These are phyloP conservation scores for Hyaloscypha variabilis DNA, from an alignment of 495 filamentous ascomycete genomes.

Conservation along the genomic window DNA sequence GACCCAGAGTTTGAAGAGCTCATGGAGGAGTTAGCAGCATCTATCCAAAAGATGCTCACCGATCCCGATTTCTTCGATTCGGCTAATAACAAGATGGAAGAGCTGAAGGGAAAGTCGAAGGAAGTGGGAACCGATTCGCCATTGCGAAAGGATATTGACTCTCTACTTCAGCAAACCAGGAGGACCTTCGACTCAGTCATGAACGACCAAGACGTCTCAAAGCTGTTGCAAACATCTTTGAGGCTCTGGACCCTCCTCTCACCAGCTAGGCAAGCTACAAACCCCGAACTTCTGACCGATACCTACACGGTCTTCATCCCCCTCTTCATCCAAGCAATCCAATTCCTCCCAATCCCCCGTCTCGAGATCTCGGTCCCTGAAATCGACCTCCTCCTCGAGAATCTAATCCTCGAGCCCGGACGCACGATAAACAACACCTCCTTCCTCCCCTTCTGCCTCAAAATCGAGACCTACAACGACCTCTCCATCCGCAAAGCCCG, in stretches of 20 bases:
- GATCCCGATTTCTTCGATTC: slow-evolving; percentile 83
- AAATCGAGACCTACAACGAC: slow-evolving; percentile 81
- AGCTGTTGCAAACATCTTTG: slow-evolving; percentile 62
- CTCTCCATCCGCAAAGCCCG: slow-evolving; percentile 81
- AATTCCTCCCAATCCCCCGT: slow-evolving; percentile 86
- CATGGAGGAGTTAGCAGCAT: slow-evolving; percentile 68
- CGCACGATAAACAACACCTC: slow-evolving; percentile 81
- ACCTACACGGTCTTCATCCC: slow-evolving; percentile 78
- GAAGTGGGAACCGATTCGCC: slow-evolving; percentile 63
- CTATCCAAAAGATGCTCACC: slow-evolving; percentile 80
- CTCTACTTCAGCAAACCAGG: slow-evolving; percentile 68
- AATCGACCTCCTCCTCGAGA: slow-evolving; percentile 85
- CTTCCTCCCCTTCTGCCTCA: slow-evolving; percentile 84
- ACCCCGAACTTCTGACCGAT: slow-evolving; percentile 74
- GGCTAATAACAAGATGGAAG: slow-evolving; percentile 67
- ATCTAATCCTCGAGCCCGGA: slow-evolving; percentile 88
- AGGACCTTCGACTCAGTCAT: slow-evolving; percentile 67
- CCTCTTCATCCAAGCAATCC: slow-evolving; percentile 70
- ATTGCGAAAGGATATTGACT: slow-evolving; percentile 73
- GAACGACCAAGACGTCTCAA: slow-evolving; percentile 69
- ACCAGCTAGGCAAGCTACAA: slow-evolving; percentile 53
- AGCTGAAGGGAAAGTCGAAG: slow-evolving; percentile 69
- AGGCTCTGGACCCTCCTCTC: slow-evolving; percentile 70
- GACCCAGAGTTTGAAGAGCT: slow-evolving; percentile 85
- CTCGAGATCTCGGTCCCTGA: slow-evolving; percentile 82